Evolutionary conservation across 257 asterid species (phyloP).

Genomic region (Solanum gandarillasii): DNA sequence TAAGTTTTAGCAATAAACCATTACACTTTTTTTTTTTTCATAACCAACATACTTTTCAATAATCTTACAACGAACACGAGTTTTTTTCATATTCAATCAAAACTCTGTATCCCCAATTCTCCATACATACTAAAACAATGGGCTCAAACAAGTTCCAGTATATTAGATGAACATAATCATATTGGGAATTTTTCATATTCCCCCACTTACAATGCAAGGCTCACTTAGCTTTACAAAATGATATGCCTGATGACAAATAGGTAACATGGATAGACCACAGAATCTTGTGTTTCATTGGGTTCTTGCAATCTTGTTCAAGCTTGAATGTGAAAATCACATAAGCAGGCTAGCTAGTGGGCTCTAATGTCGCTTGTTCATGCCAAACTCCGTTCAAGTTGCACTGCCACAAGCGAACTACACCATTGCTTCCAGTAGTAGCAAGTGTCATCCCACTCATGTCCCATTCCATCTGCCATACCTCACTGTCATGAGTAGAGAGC

Average conservation of each 20-base stretch:
- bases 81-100: neutral
- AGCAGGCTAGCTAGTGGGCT: conserved; percentile 27
- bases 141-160: neutral
- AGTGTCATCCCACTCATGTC: conserved; percentile 96
- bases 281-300: neutral
- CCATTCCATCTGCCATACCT: conserved; percentile 98
- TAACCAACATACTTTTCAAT: neutral
- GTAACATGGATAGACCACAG: neutral
- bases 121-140: neutral
- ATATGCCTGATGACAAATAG: neutral
- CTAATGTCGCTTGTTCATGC: conserved; percentile 64
- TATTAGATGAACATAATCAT: neutral
- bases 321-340: neutral
- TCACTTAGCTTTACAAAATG: neutral
- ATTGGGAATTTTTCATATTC: neutral
- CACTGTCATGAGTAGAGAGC: conserved; percentile 57
- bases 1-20: too few relatives aligned
- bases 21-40: neutral
- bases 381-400: conserved; percentile 65
- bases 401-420: conserved; percentile 80
- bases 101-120: neutral
- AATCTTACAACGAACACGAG: neutral
- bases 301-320: neutral
- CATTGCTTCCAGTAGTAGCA: conserved; percentile 70
- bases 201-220: neutral